Evolutionary conservation across 192 early-diverging fungal species (phyloP).

Genomic region (Fimicolochytrium jonesii): DNA sequence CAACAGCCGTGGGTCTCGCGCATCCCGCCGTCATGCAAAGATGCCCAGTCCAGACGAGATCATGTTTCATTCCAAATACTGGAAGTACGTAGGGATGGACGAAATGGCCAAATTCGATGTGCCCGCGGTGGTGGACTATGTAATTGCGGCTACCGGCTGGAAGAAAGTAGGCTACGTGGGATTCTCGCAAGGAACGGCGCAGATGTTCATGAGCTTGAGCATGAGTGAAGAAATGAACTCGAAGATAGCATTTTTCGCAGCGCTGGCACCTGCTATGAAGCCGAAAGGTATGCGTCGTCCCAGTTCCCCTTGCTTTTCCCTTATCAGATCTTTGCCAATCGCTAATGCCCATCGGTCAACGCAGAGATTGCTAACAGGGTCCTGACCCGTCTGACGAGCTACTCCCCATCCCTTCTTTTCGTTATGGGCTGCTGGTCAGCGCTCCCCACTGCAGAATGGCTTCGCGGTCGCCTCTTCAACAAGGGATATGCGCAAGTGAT

Average conservation of each 20-base stretch:
- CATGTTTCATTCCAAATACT: constrained; percentile 55
- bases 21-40: constrained; percentile 67
- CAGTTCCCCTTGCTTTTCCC: background rate
- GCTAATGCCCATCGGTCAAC: background rate
- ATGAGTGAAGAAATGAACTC: constrained; percentile 69
- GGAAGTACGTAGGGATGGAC: constrained; percentile 80
- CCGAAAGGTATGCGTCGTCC: constrained; percentile 30
- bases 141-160: constrained; percentile 66
- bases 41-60: constrained; percentile 31
- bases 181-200: constrained; percentile 83
- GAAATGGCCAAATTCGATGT: constrained; percentile 82
- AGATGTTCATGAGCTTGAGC: constrained; percentile 76
- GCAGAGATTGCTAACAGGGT: background rate
- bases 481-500: constrained; percentile 9
- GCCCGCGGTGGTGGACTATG: constrained; percentile 74
- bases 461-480: background rate
- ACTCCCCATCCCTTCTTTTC: constrained; percentile 11
- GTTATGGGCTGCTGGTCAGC: constrained; percentile 25
- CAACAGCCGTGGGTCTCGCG: constrained; percentile 84
- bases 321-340: background rate
- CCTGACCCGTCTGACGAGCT: background rate
- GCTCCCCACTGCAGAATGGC: constrained; percentile 17
- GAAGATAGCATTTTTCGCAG: constrained; percentile 75
- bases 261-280: constrained; percentile 72
- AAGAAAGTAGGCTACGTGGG: constrained; percentile 74